phyloP scores from a whole-genome alignment of 139 green algal species.

The Asterochloris erici region DNA sequence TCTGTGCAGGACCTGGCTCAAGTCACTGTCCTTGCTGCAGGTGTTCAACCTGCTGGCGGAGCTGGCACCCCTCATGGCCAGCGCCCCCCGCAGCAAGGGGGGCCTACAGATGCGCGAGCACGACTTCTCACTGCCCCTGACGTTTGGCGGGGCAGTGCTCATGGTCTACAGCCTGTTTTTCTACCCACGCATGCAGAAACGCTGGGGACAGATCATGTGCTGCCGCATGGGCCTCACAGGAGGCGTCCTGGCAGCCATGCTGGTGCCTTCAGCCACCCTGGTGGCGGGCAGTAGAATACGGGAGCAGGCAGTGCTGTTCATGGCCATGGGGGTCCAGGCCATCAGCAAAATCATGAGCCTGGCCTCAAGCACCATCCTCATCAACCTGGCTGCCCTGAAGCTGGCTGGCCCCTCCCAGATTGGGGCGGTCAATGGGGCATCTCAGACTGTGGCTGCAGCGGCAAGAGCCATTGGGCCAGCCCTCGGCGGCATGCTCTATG shows the following conservation, averaged over 20 bases:
- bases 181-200: constrained; percentile 14
- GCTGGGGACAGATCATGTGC: constrained; percentile 6
- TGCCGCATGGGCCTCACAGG: constrained; percentile 6
- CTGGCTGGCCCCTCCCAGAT: background rate
- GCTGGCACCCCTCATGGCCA: constrained; percentile 5
- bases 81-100: background rate
- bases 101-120: constrained; percentile 12
- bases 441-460: background rate
- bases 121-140: constrained; percentile 8
- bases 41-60: constrained; percentile 13
- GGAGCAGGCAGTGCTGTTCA: constrained; percentile 2
- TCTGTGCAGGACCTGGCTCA: too few relatives aligned
- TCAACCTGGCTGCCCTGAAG: constrained; percentile 15
- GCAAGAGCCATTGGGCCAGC: constrained; percentile 10
- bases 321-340: background rate
- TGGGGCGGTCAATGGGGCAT: constrained; percentile 11
- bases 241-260: background rate
- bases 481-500: constrained; percentile 1
- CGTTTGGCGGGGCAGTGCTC: constrained; percentile 5
- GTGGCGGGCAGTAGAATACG: background rate
- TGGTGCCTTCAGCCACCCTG: constrained; percentile 6
- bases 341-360: constrained; percentile 15
- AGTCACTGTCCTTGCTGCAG: too few relatives aligned
- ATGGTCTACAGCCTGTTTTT: constrained; percentile 6
- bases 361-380: constrained; percentile 5